Base-by-base conservation (phyloP, 768 basidiomycete species). In the Boletus subparvulus region DNA sequence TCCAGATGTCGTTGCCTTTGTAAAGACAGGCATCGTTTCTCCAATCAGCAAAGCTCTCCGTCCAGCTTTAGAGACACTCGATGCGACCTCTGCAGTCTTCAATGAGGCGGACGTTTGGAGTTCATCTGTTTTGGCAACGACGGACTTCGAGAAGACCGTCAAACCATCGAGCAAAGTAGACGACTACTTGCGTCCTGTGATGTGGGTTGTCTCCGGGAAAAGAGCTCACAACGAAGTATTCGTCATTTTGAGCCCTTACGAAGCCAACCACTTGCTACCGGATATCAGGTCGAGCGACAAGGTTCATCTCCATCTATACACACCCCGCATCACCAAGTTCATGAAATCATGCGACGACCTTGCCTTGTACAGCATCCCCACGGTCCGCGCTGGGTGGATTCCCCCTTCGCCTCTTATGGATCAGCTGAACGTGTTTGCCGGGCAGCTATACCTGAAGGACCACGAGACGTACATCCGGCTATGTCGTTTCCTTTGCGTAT, bases 271-370 rank as follows among this genome's bases (percentile, higher is more conserved):
- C 43, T 65, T 79, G 24, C 65, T 80, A 3, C 67, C 75, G 61
- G 9, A 33, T 0, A 77, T 82, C 53, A 74, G 69, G 19, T 36
- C 36, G 21, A 69, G 69, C 61, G 56, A 61, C 7, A 28, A 60
- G 10, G 75, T 76, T 19, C 67, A 70, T 48, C 70, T 82, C n/a
- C 78, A 80, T 56, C 41, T 75, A 2, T 82, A 81, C 56, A 62
- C 77, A 0, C 75, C 80, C 5, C 67, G 77, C 2, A 66, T 73
- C 43, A 70, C 62, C 9, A 57, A 63, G 33, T 61, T 61, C 1
- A 76, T 73, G 73, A 60, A 63, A 24, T 56, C 76, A 9, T 74
- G 75, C 42, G 79, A 81, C 33, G 61, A 73, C n/a, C 65, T 73
- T 6, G 24, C 5, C 3, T 51, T 70, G 17, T 55, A 61, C 37